These are phyloP conservation scores for Agaricus sinodeliciosus DNA, from an alignment of 768 basidiomycete genomes.

Conservation along the genomic window DNA sequence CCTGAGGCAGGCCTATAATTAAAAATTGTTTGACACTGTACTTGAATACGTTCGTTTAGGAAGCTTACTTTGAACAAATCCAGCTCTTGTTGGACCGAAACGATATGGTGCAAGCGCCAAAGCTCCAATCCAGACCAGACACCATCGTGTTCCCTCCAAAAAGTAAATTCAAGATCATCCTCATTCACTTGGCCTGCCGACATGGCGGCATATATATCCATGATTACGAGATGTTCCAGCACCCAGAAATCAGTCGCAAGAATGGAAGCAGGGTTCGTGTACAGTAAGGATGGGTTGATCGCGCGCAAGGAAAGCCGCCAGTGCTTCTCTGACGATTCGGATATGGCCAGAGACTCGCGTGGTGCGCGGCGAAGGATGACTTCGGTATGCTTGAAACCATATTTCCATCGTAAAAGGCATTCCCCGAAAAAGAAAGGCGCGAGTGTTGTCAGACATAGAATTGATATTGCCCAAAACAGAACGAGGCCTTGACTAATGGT, in stretches of 20 bases:
- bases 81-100: constrained; percentile 22
- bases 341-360: not conserved
- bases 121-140: constrained; percentile 24
- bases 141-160: constrained; percentile 21
- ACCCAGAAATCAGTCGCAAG: constrained; percentile 26
- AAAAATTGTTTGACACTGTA: not conserved
- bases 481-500: constrained; percentile 23
- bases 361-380: constrained; percentile 24
- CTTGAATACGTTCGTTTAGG: not conserved
- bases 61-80: constrained; percentile 20
- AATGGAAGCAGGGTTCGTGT: constrained; percentile 22
- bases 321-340: constrained; percentile 16
- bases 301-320: constrained; percentile 21
- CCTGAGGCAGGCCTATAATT: constrained; percentile 18
- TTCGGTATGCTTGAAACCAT: constrained; percentile 25
- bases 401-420: constrained; percentile 22
- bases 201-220: constrained; percentile 22
- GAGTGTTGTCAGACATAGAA: constrained; percentile 22
- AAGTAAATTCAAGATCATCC: constrained; percentile 24
- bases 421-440: constrained; percentile 28
- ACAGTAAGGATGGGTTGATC: constrained; percentile 22
- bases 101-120: constrained; percentile 24
- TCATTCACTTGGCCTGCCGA: constrained; percentile 18
- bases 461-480: constrained; percentile 19
- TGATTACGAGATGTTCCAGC: constrained; percentile 21